Base-by-base conservation (phyloP, 225 moss, liverwort and hornwort genomes). In the Climacium dendroides region DNA sequence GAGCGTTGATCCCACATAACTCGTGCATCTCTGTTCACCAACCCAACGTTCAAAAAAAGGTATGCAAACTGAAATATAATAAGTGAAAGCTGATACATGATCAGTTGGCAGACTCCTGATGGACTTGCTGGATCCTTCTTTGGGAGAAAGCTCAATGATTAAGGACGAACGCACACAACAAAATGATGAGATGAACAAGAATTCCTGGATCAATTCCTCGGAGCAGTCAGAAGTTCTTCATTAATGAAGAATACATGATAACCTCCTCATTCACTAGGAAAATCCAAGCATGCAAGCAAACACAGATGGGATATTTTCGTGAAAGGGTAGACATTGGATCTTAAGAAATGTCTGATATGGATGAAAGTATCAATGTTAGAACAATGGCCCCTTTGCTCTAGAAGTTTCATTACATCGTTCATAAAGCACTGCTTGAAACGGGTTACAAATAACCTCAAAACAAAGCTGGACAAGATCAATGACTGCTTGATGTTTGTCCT, bases 1-100 rank as follows among this genome's bases (percentile, higher is more conserved):
- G 97, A 99, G 90, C 99, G 97, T 90, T 99, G 99, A 95, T 99
- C 99, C 99, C 99, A 99, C 99, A 99, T 99, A 88, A 99, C 99
- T 91, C 99, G 94, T 81, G 94, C 94, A 92, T 94, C 94, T 91
- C 94, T 94, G 94, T 94, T 93, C 94, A 94, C 89, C 94, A 94
- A 90, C 89, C 85, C 85, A 93, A 93, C 65, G 64, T 89, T 92
- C 90, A 90, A 89, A 89, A 78, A 90, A 85, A 73, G 57, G 78
- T 83, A 90, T 79, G 88, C 88, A 83, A 90, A 86, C 78, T 87
- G 87, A 87, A 90, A 88, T 83, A 88, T 58, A 86, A 67, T 37
- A 86, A 90, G 76, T 89, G 62, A 87, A 85, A 91, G 82, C 73
- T 88, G 89, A 81, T 84, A 72, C 45, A 78, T 65, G 85, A 80